phyloP scores from a whole-genome alignment of 2,329 filamentous ascomycete genomes.

The Fusarium sterilihyphosum region DNA sequence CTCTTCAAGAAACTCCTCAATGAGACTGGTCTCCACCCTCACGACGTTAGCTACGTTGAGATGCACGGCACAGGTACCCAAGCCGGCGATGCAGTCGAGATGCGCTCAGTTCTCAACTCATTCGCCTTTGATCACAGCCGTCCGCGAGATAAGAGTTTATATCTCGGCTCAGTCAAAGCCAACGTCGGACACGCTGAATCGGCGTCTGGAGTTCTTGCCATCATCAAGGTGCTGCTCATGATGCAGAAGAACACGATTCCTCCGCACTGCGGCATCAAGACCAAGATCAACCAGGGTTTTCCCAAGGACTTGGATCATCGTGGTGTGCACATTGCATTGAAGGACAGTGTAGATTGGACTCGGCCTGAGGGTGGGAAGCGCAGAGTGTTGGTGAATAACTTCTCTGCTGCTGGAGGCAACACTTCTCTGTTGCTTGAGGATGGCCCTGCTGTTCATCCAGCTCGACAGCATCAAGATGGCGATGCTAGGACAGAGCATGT shows the following conservation, averaged over 20 bases:
- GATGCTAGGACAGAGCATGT: background rate
- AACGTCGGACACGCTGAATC: conserved; percentile 68
- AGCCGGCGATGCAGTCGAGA: conserved; percentile 84
- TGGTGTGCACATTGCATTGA: background rate
- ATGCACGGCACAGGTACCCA: conserved; percentile 94
- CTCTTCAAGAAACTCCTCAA: conserved; percentile 74
- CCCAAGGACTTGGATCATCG: background rate
- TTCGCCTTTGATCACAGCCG: conserved; percentile 62
- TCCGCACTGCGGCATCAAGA: conserved; percentile 37
- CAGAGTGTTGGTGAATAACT: background rate
- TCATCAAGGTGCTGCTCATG: background rate
- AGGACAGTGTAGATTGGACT: background rate
- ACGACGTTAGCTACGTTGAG: conserved; percentile 84
- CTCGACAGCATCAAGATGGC: background rate
- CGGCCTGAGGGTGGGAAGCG: background rate
- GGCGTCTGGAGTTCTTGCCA: background rate
- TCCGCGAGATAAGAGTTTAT: conserved; percentile 59
- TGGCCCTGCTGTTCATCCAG: background rate
- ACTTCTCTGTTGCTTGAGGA: background rate
- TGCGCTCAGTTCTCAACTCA: conserved; percentile 75
- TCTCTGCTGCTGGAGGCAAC: conserved; percentile 1
- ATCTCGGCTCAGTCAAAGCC: conserved; percentile 71
- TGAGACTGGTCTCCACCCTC: conserved; percentile 76
- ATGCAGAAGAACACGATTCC: background rate
- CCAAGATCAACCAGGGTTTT: background rate